Evolutionary conservation across 2,329 filamentous ascomycete species (phyloP), one percentile per base, ranked within the genome.

Genomic region (Berkeleyomyces basicola): DNA sequence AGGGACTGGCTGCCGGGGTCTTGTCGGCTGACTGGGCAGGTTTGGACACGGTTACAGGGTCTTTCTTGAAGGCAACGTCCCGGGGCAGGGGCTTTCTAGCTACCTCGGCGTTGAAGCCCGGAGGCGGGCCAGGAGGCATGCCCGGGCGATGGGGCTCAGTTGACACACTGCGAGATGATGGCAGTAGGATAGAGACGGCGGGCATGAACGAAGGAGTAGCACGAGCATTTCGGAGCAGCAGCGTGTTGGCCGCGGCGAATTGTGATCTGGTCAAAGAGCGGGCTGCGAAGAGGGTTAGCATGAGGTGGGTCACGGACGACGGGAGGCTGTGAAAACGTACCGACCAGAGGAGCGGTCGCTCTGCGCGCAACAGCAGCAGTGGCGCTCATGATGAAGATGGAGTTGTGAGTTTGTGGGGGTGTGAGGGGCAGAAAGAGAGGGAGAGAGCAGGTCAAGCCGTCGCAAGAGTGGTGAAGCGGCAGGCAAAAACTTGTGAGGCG

Each of bases 61-160:
- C 63, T 74, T 75, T 40, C 72, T 67, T 10, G 71, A 66, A 23
- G 73, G 68, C 44, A 69, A 67, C 39, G 70, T 69, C 62, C 86
- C 82, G 69, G 1, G 83, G 75, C 58, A 93, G 77, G 10, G 90
- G 88, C 72, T 90, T 92, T 81, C 90, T 92, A 68, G 91, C 91
- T 76, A 90, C 80, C 70, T 92, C 85, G n/a, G 88, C 78, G 71
- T 93, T 91, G 78, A 96, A 96, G 37, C 91, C 91, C 11, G 90
- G 91, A 63, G 91, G 91, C 58, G 82, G 84, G 62, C 79, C 77
- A 60, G 80, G 76, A 43, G 74, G 73, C 36, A 74, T 71, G 65
- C 78, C 74, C 61, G 78, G 72, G 63, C 76, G 76, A 71, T 83
- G 81, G 66, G 81, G 78, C 64, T 84, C 81, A 68, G 83, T 86